Base-by-base conservation (phyloP, 2,329 filamentous ascomycete species). In the Tolypocladium tropicale region DNA sequence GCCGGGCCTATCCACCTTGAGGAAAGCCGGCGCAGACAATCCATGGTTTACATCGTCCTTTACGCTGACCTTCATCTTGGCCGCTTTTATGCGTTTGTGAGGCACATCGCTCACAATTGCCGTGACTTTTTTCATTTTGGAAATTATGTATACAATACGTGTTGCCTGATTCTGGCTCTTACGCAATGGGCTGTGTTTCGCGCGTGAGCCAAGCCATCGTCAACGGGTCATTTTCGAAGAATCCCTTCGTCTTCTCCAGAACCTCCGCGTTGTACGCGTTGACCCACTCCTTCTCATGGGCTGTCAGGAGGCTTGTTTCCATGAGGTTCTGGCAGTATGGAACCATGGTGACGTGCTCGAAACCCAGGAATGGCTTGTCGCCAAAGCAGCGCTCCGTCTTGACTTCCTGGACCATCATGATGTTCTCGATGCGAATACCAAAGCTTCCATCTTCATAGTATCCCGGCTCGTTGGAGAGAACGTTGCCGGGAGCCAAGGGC, bases 381-480 rank as follows among this genome's bases (percentile, higher is more conserved):
- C 92, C 93, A 67, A 97, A 97, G 37, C 85, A 84, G 72, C 95
- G 82, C 59, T 86, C 85, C 5, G 93, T 96, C 72, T 92, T 78
- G n/a, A 88, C 86, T 69, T 96, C 91, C 62, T 83, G 87, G 33
- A 95, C 90, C 78, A 97, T 87, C 61, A 95, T 84, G 65, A 99
- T 85, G 70, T 99, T 99, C 73, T 99, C 94, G 65, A 96, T 96
- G 21, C 94, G 87, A 62, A 99, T 94, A 21, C 94, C 94, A 67
- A 95, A 99, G 41, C 85, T 84, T 52, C 91, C 93, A 65, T 99
- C 94, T 71, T 97, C 92, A 70, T 99, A 99, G 74, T 92, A 99
- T 33, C 94, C 94, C 2, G 94, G 94, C 72, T 99, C 91, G 65
- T 96, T 91, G 2, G 93, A 97, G 54, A 97, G 84, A 43, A 99